A percentile compares a stretch with the other conserved stretches of the same genome.
Evolutionary conservation across 164 flowering plant species (phyloP).

Genomic region (Annona squamosa): DNA sequence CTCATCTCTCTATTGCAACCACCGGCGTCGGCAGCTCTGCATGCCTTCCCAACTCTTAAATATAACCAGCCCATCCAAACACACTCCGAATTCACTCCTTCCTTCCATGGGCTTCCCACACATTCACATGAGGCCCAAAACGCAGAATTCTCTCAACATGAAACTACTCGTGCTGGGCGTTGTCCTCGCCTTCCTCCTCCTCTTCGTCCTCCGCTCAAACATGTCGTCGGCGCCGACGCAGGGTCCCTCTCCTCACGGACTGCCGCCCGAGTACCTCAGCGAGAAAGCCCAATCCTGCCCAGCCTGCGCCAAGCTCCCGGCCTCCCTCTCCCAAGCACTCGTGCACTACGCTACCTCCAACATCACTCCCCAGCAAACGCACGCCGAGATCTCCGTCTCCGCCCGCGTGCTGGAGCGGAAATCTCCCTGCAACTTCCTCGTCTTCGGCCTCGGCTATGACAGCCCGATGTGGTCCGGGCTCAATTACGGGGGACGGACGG

Average conservation of each 20-base stretch:
- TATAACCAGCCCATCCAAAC: constrained; percentile 10
- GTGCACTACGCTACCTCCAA: constrained; percentile 60
- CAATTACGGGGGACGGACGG: constrained; percentile 70
- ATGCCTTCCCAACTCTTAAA: neutral
- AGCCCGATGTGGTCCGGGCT: constrained; percentile 79
- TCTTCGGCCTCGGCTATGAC: constrained; percentile 89
- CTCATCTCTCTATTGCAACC: neutral
- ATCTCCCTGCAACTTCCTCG: constrained; percentile 88
- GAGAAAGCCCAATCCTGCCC: constrained; percentile 19
- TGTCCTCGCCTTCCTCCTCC: constrained; percentile 35
- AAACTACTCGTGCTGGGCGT: constrained; percentile 37
- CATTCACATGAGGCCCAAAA: constrained; percentile 38
- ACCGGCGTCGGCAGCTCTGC: neutral
- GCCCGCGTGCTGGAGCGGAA: constrained; percentile 34
- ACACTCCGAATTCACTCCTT: neutral
- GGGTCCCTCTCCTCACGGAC: constrained; percentile 1
- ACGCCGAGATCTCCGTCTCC: constrained; percentile 52
- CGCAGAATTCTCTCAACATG: constrained; percentile 23
- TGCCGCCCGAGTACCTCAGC: constrained; percentile 7
- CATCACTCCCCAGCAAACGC: constrained; percentile 70
- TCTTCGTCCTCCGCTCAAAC: constrained; percentile 39
- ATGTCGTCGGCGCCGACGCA: constrained; percentile 27
- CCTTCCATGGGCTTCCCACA: constrained; percentile 5
- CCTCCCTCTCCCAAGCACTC: constrained; percentile 37
- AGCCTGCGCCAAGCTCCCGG: constrained; percentile 51